These are phyloP conservation scores for Fagopyrum homotropicum DNA, from an alignment of 148 eudicot species.

Conservation along the genomic window DNA sequence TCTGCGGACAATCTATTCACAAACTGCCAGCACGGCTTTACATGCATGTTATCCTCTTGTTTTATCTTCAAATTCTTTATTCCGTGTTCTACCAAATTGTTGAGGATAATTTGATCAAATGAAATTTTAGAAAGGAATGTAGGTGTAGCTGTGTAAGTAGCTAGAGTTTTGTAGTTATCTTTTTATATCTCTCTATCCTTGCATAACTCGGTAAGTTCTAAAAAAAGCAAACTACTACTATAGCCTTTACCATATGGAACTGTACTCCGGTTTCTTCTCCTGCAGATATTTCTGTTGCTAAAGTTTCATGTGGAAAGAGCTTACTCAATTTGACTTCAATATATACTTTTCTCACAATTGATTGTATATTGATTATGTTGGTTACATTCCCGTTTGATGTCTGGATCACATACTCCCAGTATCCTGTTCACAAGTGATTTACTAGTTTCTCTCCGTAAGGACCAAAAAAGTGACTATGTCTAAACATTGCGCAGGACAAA, in stretches of 20 bases:
- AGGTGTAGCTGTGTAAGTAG: background rate
- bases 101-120: background rate
- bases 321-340: background rate
- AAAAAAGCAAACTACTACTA: background rate
- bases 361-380: background rate
- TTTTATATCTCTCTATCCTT: background rate
- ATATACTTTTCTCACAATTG: background rate
- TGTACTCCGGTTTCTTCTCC: background rate
- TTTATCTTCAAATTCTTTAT: background rate
- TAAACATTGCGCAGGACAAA: slow-evolving; percentile 52
- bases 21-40: background rate
- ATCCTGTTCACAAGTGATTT: background rate
- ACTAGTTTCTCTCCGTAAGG: too few relatives aligned
- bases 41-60: background rate
- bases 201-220: too few relatives aligned
- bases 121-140: background rate
- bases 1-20: background rate
- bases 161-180: background rate
- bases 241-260: background rate
- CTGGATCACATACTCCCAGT: background rate
- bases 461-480: background rate
- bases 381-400: background rate
- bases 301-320: background rate
- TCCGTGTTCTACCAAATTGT: background rate
- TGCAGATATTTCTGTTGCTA: background rate